phyloP scores from a whole-genome alignment of 139 green algal genomes.

The Eudorina sp. region DNA sequence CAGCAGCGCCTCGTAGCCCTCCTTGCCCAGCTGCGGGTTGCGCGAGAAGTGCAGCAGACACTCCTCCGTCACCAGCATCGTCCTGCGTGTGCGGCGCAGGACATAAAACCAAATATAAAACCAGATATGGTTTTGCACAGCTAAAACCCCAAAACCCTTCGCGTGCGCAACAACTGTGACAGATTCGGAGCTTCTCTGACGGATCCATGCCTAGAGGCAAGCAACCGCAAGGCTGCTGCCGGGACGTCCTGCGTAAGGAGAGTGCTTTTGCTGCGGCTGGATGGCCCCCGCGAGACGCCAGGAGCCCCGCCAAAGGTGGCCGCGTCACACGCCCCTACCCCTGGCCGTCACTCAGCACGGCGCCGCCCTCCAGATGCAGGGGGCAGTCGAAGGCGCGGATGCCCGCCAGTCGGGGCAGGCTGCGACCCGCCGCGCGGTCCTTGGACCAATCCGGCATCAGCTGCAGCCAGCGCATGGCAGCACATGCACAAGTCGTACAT shows the following conservation, averaged over 20 bases:
- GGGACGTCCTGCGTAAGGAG: too few relatives aligned
- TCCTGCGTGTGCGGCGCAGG: conserved; percentile 55
- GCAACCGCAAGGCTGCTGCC: too few relatives aligned
- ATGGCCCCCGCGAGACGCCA: too few relatives aligned
- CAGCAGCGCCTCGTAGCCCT: conserved; percentile 74
- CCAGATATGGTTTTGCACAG: not conserved
- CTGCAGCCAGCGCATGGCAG: conserved; percentile 30
- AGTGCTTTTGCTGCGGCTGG: too few relatives aligned
- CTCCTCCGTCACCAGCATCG: conserved; percentile 80
- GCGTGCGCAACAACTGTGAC: too few relatives aligned
- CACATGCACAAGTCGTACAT: too few relatives aligned
- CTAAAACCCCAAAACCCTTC: too few relatives aligned
- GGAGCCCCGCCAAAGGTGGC: not conserved
- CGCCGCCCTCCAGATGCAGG: conserved; percentile 76
- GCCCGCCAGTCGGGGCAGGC: conserved; percentile 58
- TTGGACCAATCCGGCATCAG: conserved; percentile 77
- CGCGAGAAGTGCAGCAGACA: conserved; percentile 82
- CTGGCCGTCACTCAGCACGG: conserved; percentile 75
- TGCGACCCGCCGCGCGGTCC: conserved; percentile 59
- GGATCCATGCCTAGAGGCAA: too few relatives aligned
- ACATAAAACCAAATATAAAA: not conserved
- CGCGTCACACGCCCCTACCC: conserved; percentile 47
- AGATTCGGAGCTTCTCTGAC: too few relatives aligned
- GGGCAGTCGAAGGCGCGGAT: conserved; percentile 65
- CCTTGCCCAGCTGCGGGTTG: conserved; percentile 77